These are phyloP conservation scores for Persicaria tinctoria DNA, from an alignment of 148 eudicot genomes.

Conservation along the genomic window DNA sequence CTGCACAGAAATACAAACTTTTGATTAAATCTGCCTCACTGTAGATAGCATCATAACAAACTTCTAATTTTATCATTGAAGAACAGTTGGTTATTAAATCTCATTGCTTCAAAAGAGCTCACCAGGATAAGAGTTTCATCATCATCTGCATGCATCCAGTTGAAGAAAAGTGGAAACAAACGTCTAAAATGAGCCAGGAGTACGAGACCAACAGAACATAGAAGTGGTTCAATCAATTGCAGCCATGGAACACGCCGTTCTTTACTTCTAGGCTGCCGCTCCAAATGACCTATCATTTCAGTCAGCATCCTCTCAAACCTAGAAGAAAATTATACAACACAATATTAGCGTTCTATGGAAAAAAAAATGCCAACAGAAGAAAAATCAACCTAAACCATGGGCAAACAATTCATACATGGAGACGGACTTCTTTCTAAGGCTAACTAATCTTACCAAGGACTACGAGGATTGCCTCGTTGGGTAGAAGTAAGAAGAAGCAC, in stretches of 20 bases:
- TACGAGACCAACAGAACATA: slow-evolving; percentile 60
- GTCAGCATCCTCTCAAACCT: slow-evolving; percentile 86
- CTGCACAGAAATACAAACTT: slow-evolving; percentile 27
- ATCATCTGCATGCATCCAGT: slow-evolving; percentile 97
- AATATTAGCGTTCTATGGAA: background rate
- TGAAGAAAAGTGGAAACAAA: slow-evolving; percentile 81
- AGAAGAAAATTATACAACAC: slow-evolving; percentile 3
- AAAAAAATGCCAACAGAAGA: background rate
- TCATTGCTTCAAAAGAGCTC: slow-evolving; percentile 13
- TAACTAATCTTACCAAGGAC: slow-evolving; percentile 56
- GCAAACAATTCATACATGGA: background rate
- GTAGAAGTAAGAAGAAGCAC: slow-evolving; percentile 53
- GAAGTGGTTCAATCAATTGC: slow-evolving; percentile 52
- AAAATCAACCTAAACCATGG: background rate
- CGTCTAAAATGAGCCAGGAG: slow-evolving; percentile 85
- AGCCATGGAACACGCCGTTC: slow-evolving; percentile 87
- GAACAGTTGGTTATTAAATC: slow-evolving; percentile 1
- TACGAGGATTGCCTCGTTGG: slow-evolving; percentile 77
- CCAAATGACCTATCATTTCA: slow-evolving; percentile 93
- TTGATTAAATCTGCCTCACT: slow-evolving; percentile 2
- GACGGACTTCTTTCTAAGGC: slow-evolving; percentile 4
- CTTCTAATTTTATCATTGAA: background rate
- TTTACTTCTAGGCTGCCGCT: slow-evolving; percentile 84
- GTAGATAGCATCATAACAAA: background rate
- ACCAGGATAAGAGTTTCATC: slow-evolving; percentile 85